Conservation (phyloP, 805 yeast species). For the Candida ponderosae region DNA sequence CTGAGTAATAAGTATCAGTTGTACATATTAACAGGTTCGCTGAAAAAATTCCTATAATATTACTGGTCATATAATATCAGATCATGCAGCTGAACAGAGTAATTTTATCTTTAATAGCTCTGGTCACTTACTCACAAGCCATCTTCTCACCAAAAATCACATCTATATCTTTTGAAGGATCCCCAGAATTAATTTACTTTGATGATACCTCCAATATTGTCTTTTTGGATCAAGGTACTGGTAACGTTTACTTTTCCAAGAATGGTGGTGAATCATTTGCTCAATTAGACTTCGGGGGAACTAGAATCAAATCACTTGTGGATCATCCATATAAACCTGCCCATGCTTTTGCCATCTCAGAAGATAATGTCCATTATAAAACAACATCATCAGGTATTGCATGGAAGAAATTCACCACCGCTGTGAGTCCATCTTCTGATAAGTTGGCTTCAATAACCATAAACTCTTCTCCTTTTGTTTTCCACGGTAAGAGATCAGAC, state of each 20-base stretch:
- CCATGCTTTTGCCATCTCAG: conserved; percentile 31
- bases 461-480: conserved; percentile 20
- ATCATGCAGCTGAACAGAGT: background rate
- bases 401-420: conserved; percentile 30
- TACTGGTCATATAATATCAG: background rate
- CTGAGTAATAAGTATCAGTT: too few species aligned
- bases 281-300: conserved; percentile 31
- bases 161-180: conserved; percentile 10
- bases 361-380: conserved; percentile 24
- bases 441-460: conserved; percentile 16
- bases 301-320: conserved; percentile 19
- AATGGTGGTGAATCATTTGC: conserved; percentile 40
- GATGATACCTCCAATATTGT: conserved; percentile 20
- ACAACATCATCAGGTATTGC: conserved; percentile 34
- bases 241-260: conserved; percentile 32
- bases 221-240: conserved; percentile 16
- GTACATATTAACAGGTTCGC: too few species aligned
- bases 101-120: conserved; percentile 4
- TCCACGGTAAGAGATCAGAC: conserved; percentile 32
- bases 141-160: conserved; percentile 20
- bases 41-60: too few species aligned
- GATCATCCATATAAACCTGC: conserved; percentile 30
- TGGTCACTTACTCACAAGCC: conserved; percentile 9
- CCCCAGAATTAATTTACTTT: conserved; percentile 23
- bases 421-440: conserved; percentile 18